Evolutionary conservation across 805 yeast species (phyloP), one percentile per base, ranked within the genome.

Genomic region (Blastobotrys parvus): DNA sequence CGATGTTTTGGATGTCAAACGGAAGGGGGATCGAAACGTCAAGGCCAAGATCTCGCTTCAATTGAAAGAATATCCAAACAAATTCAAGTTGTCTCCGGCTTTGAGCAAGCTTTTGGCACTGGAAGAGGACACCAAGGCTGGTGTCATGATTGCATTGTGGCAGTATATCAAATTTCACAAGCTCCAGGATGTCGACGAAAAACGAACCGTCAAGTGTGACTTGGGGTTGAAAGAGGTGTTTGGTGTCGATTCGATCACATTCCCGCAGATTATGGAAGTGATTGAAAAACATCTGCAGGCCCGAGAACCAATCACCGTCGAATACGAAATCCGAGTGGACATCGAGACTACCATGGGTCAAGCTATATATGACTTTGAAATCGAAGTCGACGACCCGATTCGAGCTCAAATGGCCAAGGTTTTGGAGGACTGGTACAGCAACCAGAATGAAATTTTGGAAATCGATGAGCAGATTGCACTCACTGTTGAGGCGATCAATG

Each of bases 1-100:
- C 59, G 97, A 92, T 61, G 97, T 94, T 1, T 64, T 92, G 44
- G 97, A 89, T 58, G 75, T 92, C 44, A 82, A 82, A 56, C 77
- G 98, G 55, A 67, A 73, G 15, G 97, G 97, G 2, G 64, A 69
- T 19, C 72, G 70, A 45, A 79, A 79, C 45, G 66, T 89, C 39
- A 70, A 75, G 36, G 77, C 84, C 39, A 77, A 77, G 44, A 79
- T 92, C 44, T 83, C 87, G 3, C 72, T 92, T 44, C 89, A 89
- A 64, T 80, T 87, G 42, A 84, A 83, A 56, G 84, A 82, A 54
- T 76, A 72, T 47, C 85, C 95, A 4, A 73, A 79, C 34, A 74
- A 74, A 52, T 72, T 81, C 43, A 75, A 73, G 54, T 71, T 87
- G 35, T 74, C 83, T 16, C 77, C 79, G 8, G 79, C 72, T 51